Conservation (phyloP, 1,284 basidiomycete species). For the Microbotryomycetes sp. region DNA sequence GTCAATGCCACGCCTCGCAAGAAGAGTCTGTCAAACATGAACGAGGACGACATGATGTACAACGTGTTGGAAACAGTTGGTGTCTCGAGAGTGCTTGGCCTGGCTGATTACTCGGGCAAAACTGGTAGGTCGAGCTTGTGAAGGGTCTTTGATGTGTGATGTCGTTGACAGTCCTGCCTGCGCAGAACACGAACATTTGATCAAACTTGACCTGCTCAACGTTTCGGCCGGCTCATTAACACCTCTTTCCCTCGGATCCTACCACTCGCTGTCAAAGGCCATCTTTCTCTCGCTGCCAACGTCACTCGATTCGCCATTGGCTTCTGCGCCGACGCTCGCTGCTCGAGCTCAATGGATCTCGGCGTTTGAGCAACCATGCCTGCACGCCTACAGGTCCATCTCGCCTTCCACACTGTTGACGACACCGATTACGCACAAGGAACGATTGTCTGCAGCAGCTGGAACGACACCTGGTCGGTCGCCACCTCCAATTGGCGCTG, state of each 20-base stretch:
- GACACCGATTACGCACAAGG: neutral
- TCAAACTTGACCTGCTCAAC: constrained; percentile 55
- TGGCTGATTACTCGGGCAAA: constrained; percentile 44
- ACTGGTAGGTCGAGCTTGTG: constrained; percentile 35
- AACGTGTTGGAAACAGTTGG: constrained; percentile 52
- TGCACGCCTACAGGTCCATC: neutral
- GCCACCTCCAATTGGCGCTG: neutral
- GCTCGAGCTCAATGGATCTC: neutral
- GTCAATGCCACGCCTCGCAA: constrained; percentile 30
- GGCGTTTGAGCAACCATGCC: neutral
- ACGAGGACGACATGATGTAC: constrained; percentile 39
- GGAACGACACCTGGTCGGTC: neutral
- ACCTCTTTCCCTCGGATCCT: constrained; percentile 38
- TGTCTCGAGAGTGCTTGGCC: constrained; percentile 52
- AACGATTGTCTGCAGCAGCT: neutral
- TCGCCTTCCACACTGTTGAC: neutral
- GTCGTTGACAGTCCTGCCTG: neutral
- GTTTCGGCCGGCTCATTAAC: constrained; percentile 44
- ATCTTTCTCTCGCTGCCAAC: constrained; percentile 42
- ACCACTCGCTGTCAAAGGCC: constrained; percentile 46
- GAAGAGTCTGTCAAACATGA: constrained; percentile 37
- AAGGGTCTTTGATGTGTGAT: constrained; percentile 1
- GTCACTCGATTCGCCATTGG: constrained; percentile 7
- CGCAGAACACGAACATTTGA: constrained; percentile 40
- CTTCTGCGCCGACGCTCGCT: constrained; percentile 26